phyloP scores from a whole-genome alignment of 306 rosid species.

The Leucaena leucocephala region DNA sequence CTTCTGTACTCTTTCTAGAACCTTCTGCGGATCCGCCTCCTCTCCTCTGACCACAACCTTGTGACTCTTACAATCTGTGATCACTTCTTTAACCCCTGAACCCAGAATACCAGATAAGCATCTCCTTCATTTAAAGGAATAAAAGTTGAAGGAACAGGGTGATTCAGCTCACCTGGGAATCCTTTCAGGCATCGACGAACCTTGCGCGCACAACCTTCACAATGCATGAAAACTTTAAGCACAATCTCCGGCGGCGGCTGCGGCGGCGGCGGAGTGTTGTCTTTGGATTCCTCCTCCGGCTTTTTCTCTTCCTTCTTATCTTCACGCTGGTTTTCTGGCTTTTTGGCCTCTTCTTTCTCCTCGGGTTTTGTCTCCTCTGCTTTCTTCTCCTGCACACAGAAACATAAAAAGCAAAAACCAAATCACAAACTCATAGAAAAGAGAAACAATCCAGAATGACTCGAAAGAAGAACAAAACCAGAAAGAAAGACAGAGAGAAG shows the following conservation, averaged over 20 bases:
- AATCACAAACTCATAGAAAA: slow-evolving; percentile 10
- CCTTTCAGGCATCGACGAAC: slow-evolving; percentile 77
- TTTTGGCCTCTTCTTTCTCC: slow-evolving; percentile 11
- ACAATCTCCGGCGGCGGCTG: slow-evolving; percentile 62
- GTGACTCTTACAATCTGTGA: slow-evolving; percentile 62
- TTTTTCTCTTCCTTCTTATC: slow-evolving; percentile 34
- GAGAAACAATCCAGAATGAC: background rate
- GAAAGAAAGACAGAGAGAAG: background rate
- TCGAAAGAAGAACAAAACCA: background rate
- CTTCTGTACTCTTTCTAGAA: slow-evolving; percentile 73
- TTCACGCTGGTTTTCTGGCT: slow-evolving; percentile 34
- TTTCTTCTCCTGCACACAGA: slow-evolving; percentile 51
- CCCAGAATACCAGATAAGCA: background rate
- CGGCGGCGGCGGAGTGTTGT: slow-evolving; percentile 41
- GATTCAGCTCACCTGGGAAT: slow-evolving; percentile 55
- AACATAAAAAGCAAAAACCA: slow-evolving; percentile 8
- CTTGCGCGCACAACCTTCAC: slow-evolving; percentile 93
- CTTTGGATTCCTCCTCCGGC: slow-evolving; percentile 33
- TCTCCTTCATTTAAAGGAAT: background rate
- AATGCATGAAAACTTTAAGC: slow-evolving; percentile 89
- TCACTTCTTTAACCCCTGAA: slow-evolving; percentile 76
- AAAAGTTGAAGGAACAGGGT: background rate
- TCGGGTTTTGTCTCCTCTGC: slow-evolving; percentile 66
- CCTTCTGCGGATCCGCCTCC: slow-evolving; percentile 77
- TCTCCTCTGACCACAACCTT: slow-evolving; percentile 84